A percentile compares a stretch with the other conserved stretches of the same genome.
These are phyloP conservation scores for Fusarium sp. DNA, from an alignment of 2,329 filamentous ascomycete species.

Conservation along the genomic window DNA sequence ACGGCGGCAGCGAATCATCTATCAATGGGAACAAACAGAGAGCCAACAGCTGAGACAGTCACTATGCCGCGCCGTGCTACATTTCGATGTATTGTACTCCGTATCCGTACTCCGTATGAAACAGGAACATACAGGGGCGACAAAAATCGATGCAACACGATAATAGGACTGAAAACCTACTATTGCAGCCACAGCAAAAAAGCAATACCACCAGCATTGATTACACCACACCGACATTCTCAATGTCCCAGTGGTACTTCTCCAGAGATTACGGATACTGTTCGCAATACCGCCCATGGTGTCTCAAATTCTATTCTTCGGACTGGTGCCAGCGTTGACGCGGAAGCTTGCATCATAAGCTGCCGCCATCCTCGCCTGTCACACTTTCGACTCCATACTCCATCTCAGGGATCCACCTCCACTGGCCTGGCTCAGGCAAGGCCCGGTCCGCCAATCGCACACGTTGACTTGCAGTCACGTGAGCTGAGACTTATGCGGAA, in stretches of 20 bases:
- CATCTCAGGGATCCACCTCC: constrained; percentile 27
- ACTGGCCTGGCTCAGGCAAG: constrained; percentile 50
- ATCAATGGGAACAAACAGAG: not conserved
- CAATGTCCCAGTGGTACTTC: not conserved
- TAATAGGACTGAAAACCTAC: not conserved
- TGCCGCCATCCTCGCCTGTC: constrained; percentile 37
- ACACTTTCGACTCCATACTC: constrained; percentile 37
- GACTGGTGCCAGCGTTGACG: constrained; percentile 42
- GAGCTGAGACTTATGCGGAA: constrained; percentile 53
- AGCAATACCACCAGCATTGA: constrained; percentile 21
- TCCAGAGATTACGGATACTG: not conserved
- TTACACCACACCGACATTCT: constrained; percentile 42
- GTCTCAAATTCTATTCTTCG: constrained; percentile 38
- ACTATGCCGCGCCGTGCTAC: not conserved
- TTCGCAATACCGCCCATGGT: not conserved
- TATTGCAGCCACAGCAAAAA: constrained; percentile 15
- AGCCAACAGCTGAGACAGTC: constrained; percentile 16
- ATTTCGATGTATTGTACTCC: not conserved
- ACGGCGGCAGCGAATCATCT: constrained; percentile 1
- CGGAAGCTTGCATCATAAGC: constrained; percentile 32
- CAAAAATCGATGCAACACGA: not conserved
- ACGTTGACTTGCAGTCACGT: constrained; percentile 54
- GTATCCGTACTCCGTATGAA: not conserved
- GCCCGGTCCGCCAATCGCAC: constrained; percentile 57
- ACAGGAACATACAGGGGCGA: constrained; percentile 11